Conservation (phyloP, 2,329 filamentous ascomycete genomes). For the Parafenestella ontariensis region DNA sequence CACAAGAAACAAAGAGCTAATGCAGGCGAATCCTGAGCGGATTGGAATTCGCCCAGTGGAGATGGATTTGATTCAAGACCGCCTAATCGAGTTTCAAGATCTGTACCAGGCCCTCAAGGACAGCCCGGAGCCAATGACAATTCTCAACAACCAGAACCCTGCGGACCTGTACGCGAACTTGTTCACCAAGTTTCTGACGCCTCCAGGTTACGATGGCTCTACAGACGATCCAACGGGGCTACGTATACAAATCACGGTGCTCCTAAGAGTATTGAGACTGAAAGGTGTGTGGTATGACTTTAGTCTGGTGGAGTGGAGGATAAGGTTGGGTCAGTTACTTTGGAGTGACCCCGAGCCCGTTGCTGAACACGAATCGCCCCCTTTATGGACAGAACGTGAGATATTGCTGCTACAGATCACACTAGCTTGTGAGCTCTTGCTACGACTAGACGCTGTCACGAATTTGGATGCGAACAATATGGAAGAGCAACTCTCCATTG, state of each 20-base stretch:
- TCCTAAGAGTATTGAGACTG: constrained; percentile 70
- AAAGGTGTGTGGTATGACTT: constrained; percentile 78
- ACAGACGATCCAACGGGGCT: constrained; percentile 65
- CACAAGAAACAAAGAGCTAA: constrained; percentile 54
- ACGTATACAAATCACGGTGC: constrained; percentile 72
- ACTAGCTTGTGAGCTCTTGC: constrained; percentile 61
- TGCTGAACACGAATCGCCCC: constrained; percentile 26
- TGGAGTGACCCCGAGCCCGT: constrained; percentile 60
- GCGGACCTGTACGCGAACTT: constrained; percentile 58
- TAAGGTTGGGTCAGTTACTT: constrained; percentile 73
- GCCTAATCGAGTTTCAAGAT: constrained; percentile 54
- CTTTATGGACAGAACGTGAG: constrained; percentile 55
- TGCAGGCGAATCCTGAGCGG: constrained; percentile 46
- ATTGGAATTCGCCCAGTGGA: constrained; percentile 48
- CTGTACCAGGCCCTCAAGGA: constrained; percentile 61
- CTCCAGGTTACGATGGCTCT: constrained; percentile 50
- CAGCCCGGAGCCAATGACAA: constrained; percentile 63
- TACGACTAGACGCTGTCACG: constrained; percentile 60
- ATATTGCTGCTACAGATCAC: constrained; percentile 63
- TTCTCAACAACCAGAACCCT: constrained; percentile 58
- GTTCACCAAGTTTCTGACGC: constrained; percentile 53
- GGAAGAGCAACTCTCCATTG: constrained; percentile 51
- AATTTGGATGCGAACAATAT: constrained; percentile 40
- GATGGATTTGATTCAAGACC: constrained; percentile 42
- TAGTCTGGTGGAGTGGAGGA: constrained; percentile 76